A percentile compares a stretch with the other conserved stretches of the same genome.
Conservation (phyloP, 2,329 filamentous ascomycete species). For the Phyllosticta paracitricarpa region DNA sequence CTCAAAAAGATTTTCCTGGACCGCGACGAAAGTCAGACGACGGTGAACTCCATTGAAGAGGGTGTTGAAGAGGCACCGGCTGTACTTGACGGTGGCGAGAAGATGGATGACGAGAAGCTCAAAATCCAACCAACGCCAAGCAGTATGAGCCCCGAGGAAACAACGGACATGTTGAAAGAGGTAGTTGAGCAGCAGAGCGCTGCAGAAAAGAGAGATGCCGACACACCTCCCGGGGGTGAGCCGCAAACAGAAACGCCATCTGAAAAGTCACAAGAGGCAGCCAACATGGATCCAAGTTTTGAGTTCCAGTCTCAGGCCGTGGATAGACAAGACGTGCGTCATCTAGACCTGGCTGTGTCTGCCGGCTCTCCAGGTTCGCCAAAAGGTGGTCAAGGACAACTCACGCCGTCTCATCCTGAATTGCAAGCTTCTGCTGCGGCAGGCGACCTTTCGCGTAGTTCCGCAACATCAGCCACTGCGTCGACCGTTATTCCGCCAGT, state of each 20-base stretch:
- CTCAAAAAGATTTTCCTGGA: constrained; percentile 92
- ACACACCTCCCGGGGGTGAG: not conserved
- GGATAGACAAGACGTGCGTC: constrained; percentile 46
- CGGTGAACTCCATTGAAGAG: constrained; percentile 60
- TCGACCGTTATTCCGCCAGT: not conserved
- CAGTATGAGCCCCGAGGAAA: constrained; percentile 49
- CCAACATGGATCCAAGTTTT: not conserved
- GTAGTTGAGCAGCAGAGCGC: constrained; percentile 49
- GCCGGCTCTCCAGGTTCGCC: constrained; percentile 22
- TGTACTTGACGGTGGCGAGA: constrained; percentile 16
- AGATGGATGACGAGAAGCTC: constrained; percentile 11
- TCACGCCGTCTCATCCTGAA: not conserved
- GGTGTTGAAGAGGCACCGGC: constrained; percentile 38
- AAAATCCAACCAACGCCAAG: constrained; percentile 26
- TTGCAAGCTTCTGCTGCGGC: not conserved
- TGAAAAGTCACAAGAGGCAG: constrained; percentile 9
- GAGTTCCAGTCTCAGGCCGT: constrained; percentile 20
- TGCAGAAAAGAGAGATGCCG: constrained; percentile 1
- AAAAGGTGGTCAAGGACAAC: not conserved
- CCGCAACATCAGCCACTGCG: not conserved
- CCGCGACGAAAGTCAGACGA: constrained; percentile 67
- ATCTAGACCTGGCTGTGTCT: constrained; percentile 51
- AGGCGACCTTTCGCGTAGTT: constrained; percentile 3
- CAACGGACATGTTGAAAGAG: constrained; percentile 53
- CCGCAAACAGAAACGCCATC: constrained; percentile 1